Evolutionary conservation across 805 yeast species (phyloP).

Genomic region (Kazachstania bromeliacearum): DNA sequence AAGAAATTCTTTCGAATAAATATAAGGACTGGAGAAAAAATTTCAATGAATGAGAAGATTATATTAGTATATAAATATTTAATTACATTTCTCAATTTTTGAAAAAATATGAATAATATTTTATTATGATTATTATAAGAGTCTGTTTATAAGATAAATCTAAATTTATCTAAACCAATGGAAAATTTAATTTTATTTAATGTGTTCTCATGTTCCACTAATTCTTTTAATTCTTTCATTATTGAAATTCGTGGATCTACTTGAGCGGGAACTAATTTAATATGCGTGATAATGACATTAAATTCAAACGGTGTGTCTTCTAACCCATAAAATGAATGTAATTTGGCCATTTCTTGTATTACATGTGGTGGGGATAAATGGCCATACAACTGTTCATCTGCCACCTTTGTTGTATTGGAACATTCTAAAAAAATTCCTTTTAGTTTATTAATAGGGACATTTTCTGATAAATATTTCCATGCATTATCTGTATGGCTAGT

Average conservation of each 20-base stretch:
- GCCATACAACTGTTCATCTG: conserved; percentile 53
- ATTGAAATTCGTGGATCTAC: conserved; percentile 53
- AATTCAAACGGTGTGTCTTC: conserved; percentile 30
- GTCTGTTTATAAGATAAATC: conserved; percentile 6
- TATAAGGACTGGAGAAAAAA: conserved; percentile 3
- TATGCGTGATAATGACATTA: conserved; percentile 39
- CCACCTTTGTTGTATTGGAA: conserved; percentile 41
- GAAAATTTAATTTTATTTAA: conserved; percentile 30
- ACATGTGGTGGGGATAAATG: conserved; percentile 66
- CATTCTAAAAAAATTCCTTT: conserved; percentile 68
- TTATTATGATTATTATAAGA: too few species aligned
- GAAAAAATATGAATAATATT: background rate
- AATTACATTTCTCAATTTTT: background rate
- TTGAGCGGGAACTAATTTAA: conserved; percentile 34
- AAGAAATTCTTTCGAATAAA: conserved; percentile 2
- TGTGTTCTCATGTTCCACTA: conserved; percentile 27
- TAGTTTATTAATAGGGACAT: conserved; percentile 34
- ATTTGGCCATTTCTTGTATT: conserved; percentile 42
- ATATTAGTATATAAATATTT: conserved; percentile 1
- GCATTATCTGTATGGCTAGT: background rate
- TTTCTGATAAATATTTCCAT: conserved; percentile 49
- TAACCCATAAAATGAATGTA: conserved; percentile 30
- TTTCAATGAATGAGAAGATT: too few species aligned
- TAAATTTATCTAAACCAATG: conserved; percentile 22
- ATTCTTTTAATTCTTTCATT: conserved; percentile 37